Evolutionary conservation across 306 rosid species (phyloP).

Genomic region (Inga oerstediana): DNA sequence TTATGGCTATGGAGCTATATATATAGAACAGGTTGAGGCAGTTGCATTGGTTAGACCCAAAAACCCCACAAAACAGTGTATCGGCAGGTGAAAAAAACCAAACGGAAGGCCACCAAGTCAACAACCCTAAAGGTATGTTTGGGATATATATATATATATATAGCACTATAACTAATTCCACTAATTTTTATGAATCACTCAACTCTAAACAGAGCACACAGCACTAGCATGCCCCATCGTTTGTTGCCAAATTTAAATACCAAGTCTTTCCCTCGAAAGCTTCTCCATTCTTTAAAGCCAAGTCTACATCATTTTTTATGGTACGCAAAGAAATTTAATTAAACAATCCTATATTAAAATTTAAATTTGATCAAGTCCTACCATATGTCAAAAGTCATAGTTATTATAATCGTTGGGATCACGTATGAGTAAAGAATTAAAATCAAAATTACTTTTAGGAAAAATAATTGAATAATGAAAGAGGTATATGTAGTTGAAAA

Average conservation of each 20-base stretch:
- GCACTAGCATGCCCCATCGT: neutral
- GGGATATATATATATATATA: neutral
- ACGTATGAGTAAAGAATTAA: neutral
- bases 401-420: neutral
- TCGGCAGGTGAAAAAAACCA: conserved; percentile 14
- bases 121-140: neutral
- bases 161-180: conserved; percentile 12
- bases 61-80: conserved; percentile 2
- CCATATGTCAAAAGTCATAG: neutral
- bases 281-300: conserved; percentile 54
- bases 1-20: neutral
- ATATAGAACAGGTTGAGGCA: neutral
- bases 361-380: neutral
- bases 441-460: too few relatives aligned
- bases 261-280: neutral
- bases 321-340: neutral
- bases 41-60: conserved; percentile 27
- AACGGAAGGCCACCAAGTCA: conserved; percentile 19
- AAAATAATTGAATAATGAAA: too few relatives aligned
- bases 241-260: conserved; percentile 22
- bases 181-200: neutral
- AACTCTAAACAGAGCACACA: neutral
- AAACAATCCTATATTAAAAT: neutral
- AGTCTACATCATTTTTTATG: conserved; percentile 47
- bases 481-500: too few relatives aligned